A percentile compares a stretch with the other conserved stretches of the same genome.
phyloP scores from a whole-genome alignment of 768 basidiomycete species.

The Xerocomellus dryophilus region DNA sequence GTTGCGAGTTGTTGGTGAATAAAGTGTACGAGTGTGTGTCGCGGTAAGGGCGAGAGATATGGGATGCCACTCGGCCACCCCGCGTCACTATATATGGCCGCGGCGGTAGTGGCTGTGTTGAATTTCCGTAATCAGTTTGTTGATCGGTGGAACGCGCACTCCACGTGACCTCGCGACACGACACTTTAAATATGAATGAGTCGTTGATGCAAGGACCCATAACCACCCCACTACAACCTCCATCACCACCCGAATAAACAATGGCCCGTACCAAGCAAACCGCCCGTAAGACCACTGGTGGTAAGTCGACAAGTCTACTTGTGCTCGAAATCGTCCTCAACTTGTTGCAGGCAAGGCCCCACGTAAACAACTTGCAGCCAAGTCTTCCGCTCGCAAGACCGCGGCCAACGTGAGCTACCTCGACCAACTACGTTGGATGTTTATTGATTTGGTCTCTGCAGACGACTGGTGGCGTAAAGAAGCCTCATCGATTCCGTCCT shows the following conservation, averaged over 20 bases:
- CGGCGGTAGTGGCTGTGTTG: constrained; percentile 25
- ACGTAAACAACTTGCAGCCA: constrained; percentile 69
- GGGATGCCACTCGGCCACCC: neutral
- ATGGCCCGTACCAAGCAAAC: constrained; percentile 81
- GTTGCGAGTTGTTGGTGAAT: neutral
- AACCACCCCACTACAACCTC: neutral
- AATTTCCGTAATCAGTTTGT: constrained; percentile 23
- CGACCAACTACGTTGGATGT: neutral
- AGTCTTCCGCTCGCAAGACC: constrained; percentile 58
- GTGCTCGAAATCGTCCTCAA: neutral
- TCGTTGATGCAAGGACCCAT: too few species aligned
- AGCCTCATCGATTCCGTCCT: constrained; percentile 82
- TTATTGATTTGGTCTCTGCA: constrained; percentile 20
- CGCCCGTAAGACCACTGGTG: constrained; percentile 75
- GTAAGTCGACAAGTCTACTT: constrained; percentile 32
- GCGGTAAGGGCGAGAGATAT: constrained; percentile 4
- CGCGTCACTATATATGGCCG: constrained; percentile 23
- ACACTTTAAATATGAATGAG: constrained; percentile 25
- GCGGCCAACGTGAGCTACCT: constrained; percentile 35
- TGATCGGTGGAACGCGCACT: constrained; percentile 1
- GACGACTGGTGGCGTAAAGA: constrained; percentile 87
- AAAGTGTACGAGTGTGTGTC: constrained; percentile 11
- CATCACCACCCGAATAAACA: constrained; percentile 1
- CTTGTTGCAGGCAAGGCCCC: constrained; percentile 51
- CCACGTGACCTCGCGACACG: constrained; percentile 33